phyloP scores from a whole-genome alignment of 1,284 basidiomycete species.

The Ustilago curta region DNA sequence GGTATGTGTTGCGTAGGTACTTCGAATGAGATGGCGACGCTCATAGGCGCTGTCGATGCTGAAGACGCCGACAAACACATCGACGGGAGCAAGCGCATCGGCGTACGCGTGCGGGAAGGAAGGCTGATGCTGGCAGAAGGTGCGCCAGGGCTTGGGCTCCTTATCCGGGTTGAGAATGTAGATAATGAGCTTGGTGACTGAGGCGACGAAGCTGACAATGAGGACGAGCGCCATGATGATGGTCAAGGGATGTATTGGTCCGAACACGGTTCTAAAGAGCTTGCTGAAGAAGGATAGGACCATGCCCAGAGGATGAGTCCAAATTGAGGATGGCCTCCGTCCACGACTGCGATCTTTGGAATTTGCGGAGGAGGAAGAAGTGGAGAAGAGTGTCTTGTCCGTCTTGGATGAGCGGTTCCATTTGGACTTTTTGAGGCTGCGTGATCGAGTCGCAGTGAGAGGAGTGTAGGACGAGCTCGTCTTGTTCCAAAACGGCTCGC shows the following conservation, averaged over 20 bases:
- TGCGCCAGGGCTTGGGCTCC: constrained; percentile 90
- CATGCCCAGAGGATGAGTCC: constrained; percentile 42
- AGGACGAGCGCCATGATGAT: constrained; percentile 54
- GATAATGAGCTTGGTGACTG: constrained; percentile 74
- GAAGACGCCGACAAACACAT: constrained; percentile 90
- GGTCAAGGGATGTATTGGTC: constrained; percentile 55
- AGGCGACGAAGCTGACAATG: constrained; percentile 56
- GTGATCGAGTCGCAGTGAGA: constrained; percentile 28
- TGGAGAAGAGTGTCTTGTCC: constrained; percentile 40
- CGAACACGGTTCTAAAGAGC: constrained; percentile 49
- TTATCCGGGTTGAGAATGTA: constrained; percentile 96
- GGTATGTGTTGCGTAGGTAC: constrained; percentile 85
- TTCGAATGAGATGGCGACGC: constrained; percentile 87
- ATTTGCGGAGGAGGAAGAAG: constrained; percentile 16
- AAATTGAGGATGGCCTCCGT: constrained; percentile 25
- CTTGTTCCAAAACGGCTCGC: constrained; percentile 43
- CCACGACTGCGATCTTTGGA: constrained; percentile 30
- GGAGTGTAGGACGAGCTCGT: constrained; percentile 25
- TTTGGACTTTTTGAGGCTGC: constrained; percentile 42
- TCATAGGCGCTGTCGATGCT: constrained; percentile 82
- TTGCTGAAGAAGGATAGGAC: constrained; percentile 40
- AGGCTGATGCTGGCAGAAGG: constrained; percentile 80
- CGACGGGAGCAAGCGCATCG: constrained; percentile 84
- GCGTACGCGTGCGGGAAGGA: constrained; percentile 70
- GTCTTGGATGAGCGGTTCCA: constrained; percentile 44